phyloP scores from a whole-genome alignment of 306 rosid genomes.

The Lathyrus oleraceus region DNA sequence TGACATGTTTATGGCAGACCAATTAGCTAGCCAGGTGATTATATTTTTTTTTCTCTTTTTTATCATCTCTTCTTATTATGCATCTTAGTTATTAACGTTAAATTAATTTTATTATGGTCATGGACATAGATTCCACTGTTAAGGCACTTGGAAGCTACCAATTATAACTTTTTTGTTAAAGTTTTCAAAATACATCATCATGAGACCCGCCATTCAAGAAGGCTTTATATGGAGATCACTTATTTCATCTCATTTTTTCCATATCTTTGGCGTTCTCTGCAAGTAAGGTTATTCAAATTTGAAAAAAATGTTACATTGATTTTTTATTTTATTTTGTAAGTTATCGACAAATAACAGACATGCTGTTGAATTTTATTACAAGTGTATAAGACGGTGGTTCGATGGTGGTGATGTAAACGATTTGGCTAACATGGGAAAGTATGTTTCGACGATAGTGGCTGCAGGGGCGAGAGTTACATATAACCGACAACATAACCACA shows the following conservation, averaged over 20 bases:
- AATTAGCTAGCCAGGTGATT: slow-evolving; percentile 90
- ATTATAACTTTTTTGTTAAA: slow-evolving; percentile 63
- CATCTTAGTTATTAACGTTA: slow-evolving; percentile 9
- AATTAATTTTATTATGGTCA: neutral
- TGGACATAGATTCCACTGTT: slow-evolving; percentile 68
- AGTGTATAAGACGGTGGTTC: slow-evolving; percentile 92
- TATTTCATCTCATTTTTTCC: slow-evolving; percentile 83
- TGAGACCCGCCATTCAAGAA: slow-evolving; percentile 61
- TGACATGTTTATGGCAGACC: slow-evolving; percentile 95
- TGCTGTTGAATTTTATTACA: slow-evolving; percentile 22
- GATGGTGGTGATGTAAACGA: slow-evolving; percentile 59
- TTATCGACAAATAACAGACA: slow-evolving; percentile 30
- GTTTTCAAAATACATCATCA: slow-evolving; percentile 50
- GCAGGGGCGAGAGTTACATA: slow-evolving; percentile 84
- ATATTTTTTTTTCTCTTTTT: neutral
- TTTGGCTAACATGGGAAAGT: slow-evolving; percentile 98
- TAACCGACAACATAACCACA: slow-evolving; percentile 33
- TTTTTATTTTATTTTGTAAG: neutral
- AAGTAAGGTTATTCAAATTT: slow-evolving; percentile 46
- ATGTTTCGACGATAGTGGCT: slow-evolving; percentile 94
- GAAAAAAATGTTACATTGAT: neutral
- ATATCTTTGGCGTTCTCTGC: slow-evolving; percentile 94
- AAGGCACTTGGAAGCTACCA: slow-evolving; percentile 69
- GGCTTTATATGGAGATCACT: slow-evolving; percentile 53
- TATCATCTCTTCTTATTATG: neutral